Percentiles rank a stretch among this genome's conserved stretches.
Evolutionary conservation across 371 early-diverging fungal genomes (phyloP).

Genomic region (Rhizopus microsporus): DNA sequence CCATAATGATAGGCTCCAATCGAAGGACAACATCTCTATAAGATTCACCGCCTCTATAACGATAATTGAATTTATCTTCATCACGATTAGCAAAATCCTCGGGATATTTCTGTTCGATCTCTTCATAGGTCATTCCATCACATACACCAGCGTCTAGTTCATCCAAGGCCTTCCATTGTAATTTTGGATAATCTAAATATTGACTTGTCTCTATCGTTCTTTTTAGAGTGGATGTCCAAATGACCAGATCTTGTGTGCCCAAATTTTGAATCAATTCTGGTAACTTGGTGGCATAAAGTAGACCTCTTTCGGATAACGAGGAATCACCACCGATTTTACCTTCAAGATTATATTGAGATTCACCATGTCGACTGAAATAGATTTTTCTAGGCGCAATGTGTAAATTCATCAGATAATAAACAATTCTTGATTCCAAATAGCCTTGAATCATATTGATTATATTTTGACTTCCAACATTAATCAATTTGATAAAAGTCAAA

Average conservation of each 20-base stretch:
- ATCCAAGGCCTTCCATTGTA: constrained; percentile 96
- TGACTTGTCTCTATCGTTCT: constrained; percentile 90
- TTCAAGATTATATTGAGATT: constrained; percentile 81
- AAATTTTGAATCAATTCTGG: constrained; percentile 78
- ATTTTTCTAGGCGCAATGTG: constrained; percentile 91
- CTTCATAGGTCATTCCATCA: constrained; percentile 98
- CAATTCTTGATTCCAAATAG: constrained; percentile 92
- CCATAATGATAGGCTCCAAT: constrained; percentile 88
- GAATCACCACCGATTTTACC: constrained; percentile 97
- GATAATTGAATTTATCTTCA: constrained; percentile 92
- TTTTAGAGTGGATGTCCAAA: constrained; percentile 95
- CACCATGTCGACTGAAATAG: constrained; percentile 93
- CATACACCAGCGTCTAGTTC: constrained; percentile 97
- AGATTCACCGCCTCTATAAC: constrained; percentile 95
- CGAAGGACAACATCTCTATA: constrained; percentile 76
- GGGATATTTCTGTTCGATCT: constrained; percentile 84
- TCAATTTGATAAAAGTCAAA: constrained; percentile 86
- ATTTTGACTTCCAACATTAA: constrained; percentile 89
- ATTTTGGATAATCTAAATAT: constrained; percentile 79
- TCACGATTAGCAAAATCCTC: constrained; percentile 91
- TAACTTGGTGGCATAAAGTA: constrained; percentile 77
- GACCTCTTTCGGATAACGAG: constrained; percentile 82
- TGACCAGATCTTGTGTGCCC: constrained; percentile 71
- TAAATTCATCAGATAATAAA: constrained; percentile 97
- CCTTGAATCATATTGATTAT: constrained; percentile 88